Evolutionary conservation across 768 basidiomycete genomes (phyloP).

Genomic region (Lentinula sp.): DNA sequence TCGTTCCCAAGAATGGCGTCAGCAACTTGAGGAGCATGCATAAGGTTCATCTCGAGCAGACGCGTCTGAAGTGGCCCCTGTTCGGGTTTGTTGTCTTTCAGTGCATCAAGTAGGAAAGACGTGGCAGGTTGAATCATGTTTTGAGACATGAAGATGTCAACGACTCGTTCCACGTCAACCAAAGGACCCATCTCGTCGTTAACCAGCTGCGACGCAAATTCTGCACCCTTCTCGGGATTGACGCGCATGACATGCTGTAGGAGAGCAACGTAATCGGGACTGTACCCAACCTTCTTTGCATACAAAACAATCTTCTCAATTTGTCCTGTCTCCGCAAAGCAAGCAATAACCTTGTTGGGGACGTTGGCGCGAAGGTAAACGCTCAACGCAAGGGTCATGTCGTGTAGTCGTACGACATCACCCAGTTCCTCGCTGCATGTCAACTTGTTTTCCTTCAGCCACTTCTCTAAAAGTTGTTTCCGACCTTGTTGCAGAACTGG

Average conservation of each 20-base stretch:
- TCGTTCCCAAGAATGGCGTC: constrained; percentile 98
- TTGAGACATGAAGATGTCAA: constrained; percentile 99
- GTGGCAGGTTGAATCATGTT: constrained; percentile 99
- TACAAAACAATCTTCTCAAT: constrained; percentile 98
- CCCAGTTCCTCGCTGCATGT: constrained; percentile 98
- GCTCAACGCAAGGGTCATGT: constrained; percentile 95
- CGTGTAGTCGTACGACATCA: constrained; percentile 89
- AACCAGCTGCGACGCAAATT: constrained; percentile 91
- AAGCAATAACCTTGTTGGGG: constrained; percentile 97
- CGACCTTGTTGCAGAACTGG: constrained; percentile 94
- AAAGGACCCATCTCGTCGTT: constrained; percentile 92
- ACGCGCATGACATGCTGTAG: constrained; percentile 95
- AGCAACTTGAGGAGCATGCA: constrained; percentile 97
- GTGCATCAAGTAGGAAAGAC: constrained; percentile 92
- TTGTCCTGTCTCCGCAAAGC: constrained; percentile 98
- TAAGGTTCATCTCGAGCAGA: constrained; percentile 94
- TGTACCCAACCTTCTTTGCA: constrained; percentile 93
- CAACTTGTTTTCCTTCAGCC: constrained; percentile 99
- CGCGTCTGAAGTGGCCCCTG: constrained; percentile 95
- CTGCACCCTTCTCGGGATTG: constrained; percentile 96
- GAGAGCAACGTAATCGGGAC: constrained; percentile 86
- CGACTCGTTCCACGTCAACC: constrained; percentile 92
- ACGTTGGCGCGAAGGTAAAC: constrained; percentile 97
- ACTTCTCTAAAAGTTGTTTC: constrained; percentile 96
- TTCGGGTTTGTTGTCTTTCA: constrained; percentile 98